phyloP scores from a whole-genome alignment of 164 flowering plant genomes.

The Magnolia kwangsiensis region DNA sequence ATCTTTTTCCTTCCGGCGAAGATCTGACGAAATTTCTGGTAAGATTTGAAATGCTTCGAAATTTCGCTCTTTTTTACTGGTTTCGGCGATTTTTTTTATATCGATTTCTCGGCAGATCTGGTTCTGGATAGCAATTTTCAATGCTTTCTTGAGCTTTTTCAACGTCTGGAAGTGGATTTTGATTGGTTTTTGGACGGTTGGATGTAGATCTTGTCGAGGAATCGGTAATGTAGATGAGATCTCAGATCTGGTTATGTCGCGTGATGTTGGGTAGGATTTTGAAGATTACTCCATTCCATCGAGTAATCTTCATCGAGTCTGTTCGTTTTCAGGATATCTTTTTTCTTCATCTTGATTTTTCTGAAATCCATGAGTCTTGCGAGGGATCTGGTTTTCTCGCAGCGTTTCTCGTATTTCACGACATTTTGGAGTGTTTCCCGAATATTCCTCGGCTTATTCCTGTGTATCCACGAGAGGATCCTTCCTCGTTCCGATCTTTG shows the following conservation, averaged over 20 bases:
- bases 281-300: background rate
- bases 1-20: background rate
- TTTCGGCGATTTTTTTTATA: background rate
- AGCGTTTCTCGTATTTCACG: too few species aligned
- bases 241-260: background rate
- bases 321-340: background rate
- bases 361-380: background rate
- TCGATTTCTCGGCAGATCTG: background rate
- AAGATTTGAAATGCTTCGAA: background rate
- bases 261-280: too few species aligned
- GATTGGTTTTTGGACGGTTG: background rate
- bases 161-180: background rate
- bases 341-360: background rate
- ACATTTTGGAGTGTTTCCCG: too few species aligned
- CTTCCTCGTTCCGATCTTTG: too few species aligned
- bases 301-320: too few species aligned
- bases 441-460: too few species aligned
- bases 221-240: slow-evolving; percentile 8
- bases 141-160: background rate
- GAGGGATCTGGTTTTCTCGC: background rate
- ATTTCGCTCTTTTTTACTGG: background rate
- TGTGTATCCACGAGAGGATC: too few species aligned
- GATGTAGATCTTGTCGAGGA: background rate
- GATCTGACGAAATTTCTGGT: background rate
- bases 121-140: background rate